Percentiles rank a stretch among this genome's conserved stretches.
Evolutionary conservation across 495 filamentous ascomycete genomes (phyloP).

Genomic region (Aspergillus nidulans): DNA sequence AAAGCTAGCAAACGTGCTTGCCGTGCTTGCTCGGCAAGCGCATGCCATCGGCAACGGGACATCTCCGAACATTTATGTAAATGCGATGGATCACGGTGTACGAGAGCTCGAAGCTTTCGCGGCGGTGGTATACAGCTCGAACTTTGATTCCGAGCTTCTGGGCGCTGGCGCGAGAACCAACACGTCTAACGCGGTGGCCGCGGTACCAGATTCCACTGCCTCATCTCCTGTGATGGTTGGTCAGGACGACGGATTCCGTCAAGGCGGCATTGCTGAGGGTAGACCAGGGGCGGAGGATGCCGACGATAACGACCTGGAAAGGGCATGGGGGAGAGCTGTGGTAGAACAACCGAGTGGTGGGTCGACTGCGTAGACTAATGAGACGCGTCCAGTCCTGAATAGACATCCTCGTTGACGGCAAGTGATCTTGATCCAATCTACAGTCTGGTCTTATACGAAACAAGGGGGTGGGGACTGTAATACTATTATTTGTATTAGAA

Average conservation of each 20-base stretch:
- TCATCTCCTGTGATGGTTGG: slow-evolving; percentile 25
- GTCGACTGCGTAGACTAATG: slow-evolving; percentile 1
- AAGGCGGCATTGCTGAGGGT: slow-evolving; percentile 1
- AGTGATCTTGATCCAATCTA: background rate
- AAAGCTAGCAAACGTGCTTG: slow-evolving; percentile 86
- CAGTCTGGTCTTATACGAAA: background rate
- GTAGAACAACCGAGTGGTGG: slow-evolving; percentile 17
- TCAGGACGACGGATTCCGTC: slow-evolving; percentile 13
- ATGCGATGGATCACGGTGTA: slow-evolving; percentile 70
- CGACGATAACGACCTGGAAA: slow-evolving; percentile 35
- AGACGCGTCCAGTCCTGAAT: background rate
- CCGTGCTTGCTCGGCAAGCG: slow-evolving; percentile 80
- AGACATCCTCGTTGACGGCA: background rate
- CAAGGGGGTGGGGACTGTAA: slow-evolving; percentile 1
- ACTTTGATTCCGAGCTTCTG: slow-evolving; percentile 68
- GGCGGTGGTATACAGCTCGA: slow-evolving; percentile 88
- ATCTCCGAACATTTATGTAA: slow-evolving; percentile 75
- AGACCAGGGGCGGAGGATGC: background rate
- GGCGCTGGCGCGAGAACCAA: slow-evolving; percentile 21
- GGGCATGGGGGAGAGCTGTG: slow-evolving; percentile 43
- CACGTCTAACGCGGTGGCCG: slow-evolving; percentile 8
- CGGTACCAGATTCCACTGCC: slow-evolving; percentile 21
- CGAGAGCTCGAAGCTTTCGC: slow-evolving; percentile 90
- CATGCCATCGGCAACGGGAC: slow-evolving; percentile 83
- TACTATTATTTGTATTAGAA: background rate